Evolutionary conservation across 768 basidiomycete species (phyloP).

Genomic region (Suillus bovinus): DNA sequence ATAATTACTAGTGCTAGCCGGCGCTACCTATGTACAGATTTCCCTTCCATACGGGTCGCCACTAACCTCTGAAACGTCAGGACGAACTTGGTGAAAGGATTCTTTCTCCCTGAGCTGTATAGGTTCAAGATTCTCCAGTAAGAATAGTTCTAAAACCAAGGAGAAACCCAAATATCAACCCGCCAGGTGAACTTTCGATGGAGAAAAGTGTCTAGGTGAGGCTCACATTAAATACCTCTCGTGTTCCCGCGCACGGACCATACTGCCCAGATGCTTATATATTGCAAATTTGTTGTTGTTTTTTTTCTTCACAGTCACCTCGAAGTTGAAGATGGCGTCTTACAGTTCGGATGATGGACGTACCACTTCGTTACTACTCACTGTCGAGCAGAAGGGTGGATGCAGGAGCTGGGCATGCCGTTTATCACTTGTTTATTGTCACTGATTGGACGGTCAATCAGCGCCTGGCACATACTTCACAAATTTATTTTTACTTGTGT

Average conservation of each 20-base stretch:
- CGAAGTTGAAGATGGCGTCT: slow-evolving; percentile 38
- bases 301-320: slow-evolving; percentile 43
- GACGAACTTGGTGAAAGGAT: slow-evolving; percentile 68
- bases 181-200: slow-evolving; percentile 73
- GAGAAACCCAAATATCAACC: slow-evolving; percentile 73
- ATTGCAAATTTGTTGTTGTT: slow-evolving; percentile 18
- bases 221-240: slow-evolving; percentile 12
- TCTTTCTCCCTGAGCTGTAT: slow-evolving; percentile 57
- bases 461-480: slow-evolving; percentile 52
- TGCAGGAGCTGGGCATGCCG: slow-evolving; percentile 72
- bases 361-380: slow-evolving; percentile 27
- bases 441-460: slow-evolving; percentile 71
- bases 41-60: slow-evolving; percentile 69
- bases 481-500: not conserved
- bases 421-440: slow-evolving; percentile 40
- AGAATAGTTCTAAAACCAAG: slow-evolving; percentile 15
- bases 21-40: no score
- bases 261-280: slow-evolving; percentile 22
- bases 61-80: slow-evolving; percentile 45
- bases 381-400: slow-evolving; percentile 50
- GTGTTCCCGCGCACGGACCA: slow-evolving; percentile 58
- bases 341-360: slow-evolving; percentile 17
- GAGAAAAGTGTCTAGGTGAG: slow-evolving; percentile 11
- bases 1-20: not conserved
- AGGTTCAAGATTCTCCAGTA: slow-evolving; percentile 56